Conservation (phyloP, 2,329 filamentous ascomycete species). For the Trichothecium roseum region DNA sequence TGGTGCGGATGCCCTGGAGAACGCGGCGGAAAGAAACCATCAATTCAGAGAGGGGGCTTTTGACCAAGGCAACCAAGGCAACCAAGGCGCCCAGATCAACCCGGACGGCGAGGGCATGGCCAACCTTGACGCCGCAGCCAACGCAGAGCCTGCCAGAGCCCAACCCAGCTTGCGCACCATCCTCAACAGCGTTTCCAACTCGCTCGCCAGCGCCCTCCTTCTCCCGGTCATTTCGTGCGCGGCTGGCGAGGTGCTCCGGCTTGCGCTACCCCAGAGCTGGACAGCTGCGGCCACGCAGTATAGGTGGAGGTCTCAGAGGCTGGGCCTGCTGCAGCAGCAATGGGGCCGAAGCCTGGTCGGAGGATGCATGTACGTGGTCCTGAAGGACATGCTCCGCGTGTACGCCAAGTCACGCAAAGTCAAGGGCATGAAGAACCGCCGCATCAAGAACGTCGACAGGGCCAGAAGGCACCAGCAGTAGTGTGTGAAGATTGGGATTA, state of each 20-base stretch:
- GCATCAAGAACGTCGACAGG: conserved; percentile 40
- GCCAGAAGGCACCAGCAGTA: conserved; percentile 19
- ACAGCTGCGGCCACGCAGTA: conserved; percentile 31
- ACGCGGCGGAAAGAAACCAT: conserved; percentile 2
- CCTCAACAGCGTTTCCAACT: conserved; percentile 34
- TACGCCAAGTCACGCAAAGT: conserved; percentile 55
- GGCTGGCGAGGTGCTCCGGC: conserved; percentile 65
- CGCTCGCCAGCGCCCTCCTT: conserved; percentile 49
- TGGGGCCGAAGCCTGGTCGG: conserved; percentile 88
- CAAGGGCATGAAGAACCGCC: conserved; percentile 41
- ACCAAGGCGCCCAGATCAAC: conserved; percentile 6
- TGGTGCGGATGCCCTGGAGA: conserved; percentile 26
- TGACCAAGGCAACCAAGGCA: conserved; percentile 19
- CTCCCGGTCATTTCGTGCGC: conserved; percentile 74
- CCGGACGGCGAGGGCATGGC: conserved; percentile 10
- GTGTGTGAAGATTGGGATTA: background rate
- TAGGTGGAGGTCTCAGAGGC: conserved; percentile 20
- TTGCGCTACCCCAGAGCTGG: conserved; percentile 59
- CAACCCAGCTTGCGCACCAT: conserved; percentile 18
- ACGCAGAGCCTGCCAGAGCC: conserved; percentile 4
- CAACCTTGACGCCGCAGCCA: conserved; percentile 21
- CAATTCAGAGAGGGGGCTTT: conserved; percentile 15
- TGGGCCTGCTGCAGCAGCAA: conserved; percentile 65
- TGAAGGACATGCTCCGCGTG: conserved; percentile 57
- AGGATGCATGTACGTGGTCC: conserved; percentile 76